These are phyloP conservation scores for Ceratobasidium sp. DNA, from an alignment of 1,284 basidiomycete genomes.

Conservation along the genomic window DNA sequence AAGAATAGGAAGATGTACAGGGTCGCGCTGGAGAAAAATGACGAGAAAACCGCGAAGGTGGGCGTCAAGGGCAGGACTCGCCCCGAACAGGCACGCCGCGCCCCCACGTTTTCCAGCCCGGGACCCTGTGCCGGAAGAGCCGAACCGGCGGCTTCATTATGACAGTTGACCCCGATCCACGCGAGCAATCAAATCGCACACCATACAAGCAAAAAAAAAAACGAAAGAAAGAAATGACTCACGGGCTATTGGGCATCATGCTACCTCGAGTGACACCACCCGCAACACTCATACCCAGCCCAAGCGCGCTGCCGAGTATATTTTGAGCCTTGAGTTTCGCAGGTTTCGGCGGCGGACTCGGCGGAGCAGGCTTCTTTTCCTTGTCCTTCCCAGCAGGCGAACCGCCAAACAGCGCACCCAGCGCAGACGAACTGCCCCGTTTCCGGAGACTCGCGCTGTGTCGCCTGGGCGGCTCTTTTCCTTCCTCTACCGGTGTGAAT, in stretches of 20 bases:
- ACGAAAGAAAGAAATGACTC: conserved; percentile 8
- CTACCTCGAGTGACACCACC: not conserved
- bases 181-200: no score
- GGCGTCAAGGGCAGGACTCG: not conserved
- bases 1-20: not conserved
- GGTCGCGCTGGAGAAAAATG: not conserved
- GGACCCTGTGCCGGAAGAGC: not conserved
- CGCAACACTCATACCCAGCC: conserved; percentile 14
- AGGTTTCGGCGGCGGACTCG: conserved; percentile 19
- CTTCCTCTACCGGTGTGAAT: not conserved
- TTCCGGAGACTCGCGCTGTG: not conserved
- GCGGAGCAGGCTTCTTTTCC: not conserved
- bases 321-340: conserved; percentile 8
- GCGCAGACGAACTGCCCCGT: conserved; percentile 18
- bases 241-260: conserved; percentile 35
- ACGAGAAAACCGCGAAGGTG: not conserved
- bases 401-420: not conserved
- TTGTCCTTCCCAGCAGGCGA: not conserved
- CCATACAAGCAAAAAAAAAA: not conserved
- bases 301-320: conserved; percentile 6
- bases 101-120: not conserved
- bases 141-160: conserved; percentile 3
- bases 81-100: not conserved
- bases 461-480: not conserved
- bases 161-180: no score